Base-by-base conservation (phyloP, 2,329 filamentous ascomycete species). In the Phymatotrichopsis omnivora region DNA sequence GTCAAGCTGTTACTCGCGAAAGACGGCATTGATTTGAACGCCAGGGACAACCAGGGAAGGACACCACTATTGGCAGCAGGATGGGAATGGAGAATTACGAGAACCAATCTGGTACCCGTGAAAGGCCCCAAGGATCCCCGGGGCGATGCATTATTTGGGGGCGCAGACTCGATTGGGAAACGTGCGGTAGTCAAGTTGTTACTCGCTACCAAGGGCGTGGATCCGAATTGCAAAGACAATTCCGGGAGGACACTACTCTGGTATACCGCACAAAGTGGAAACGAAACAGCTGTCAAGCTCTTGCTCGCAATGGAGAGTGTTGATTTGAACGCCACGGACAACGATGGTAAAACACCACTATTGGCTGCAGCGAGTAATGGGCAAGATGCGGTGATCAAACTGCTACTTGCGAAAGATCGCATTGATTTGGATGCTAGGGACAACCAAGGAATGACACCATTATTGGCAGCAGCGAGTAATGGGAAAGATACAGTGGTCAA, bases 341-440 rank as follows among this genome's bases (percentile, higher is more conserved):
- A 32, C 20, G 40, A 49, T 42, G 51, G 45, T 17, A 55, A 45
- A 19, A 59, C 47, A 31, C 57, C 55, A 14, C 45, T 58, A 34
- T 54, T 55, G 34, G 54, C 57, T 28, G 59, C 58, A 38, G 46
- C 54, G 22, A 44, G 52, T 19, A 47, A 45, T 5, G 57, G 56
- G 11, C 51, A 58, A 36, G 40, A 42, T 35, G 43, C 29, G 16
- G 46, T 56, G 32, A 50, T 58, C 20, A 35, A 46, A 30, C 24
- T 54, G 20, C 45, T 59, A 14, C 32, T 57, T 12, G 35, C 43
- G 20, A 34, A 28, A 7, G 11, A n/a, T 8, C 42, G 41, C 22
- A 48, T 56, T 6, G 37, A 54, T 14, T 28, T 51, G 7, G 46
- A 54, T 28, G 39, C 41, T 4, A 47, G 47, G 10, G 52, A 56